These are phyloP conservation scores for Botrytis squamosa DNA, from an alignment of 2,329 filamentous ascomycete species.

Conservation along the genomic window DNA sequence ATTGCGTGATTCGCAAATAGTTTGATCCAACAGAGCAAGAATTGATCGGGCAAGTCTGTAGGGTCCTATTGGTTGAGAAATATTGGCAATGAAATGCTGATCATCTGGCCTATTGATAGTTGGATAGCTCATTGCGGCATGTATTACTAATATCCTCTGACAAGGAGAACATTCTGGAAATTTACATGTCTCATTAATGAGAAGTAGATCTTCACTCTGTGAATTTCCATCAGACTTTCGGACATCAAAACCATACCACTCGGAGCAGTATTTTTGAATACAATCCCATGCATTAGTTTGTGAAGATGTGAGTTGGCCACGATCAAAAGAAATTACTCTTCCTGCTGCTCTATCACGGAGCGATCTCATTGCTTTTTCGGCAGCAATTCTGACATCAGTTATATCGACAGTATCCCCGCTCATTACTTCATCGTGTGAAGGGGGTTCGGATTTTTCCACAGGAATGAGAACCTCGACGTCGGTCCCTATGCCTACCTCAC, in stretches of 20 bases:
- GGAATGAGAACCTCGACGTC: conserved; percentile 47
- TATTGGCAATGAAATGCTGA: conserved; percentile 22
- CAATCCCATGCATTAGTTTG: conserved; percentile 29
- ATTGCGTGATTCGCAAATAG: background rate
- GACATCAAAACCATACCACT: conserved; percentile 35
- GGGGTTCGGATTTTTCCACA: conserved; percentile 15
- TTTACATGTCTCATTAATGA: conserved; percentile 24
- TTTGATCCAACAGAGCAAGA: conserved; percentile 28
- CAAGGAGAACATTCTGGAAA: conserved; percentile 13
- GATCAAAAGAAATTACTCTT: conserved; percentile 28
- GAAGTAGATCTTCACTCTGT: conserved; percentile 19
- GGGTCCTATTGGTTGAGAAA: conserved; percentile 28
- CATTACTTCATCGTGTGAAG: background rate
- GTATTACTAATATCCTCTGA: conserved; percentile 29
- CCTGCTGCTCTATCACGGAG: conserved; percentile 25
- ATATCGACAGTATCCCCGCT: conserved; percentile 18
- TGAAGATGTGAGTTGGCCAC: conserved; percentile 16
- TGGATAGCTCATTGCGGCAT: conserved; percentile 25
- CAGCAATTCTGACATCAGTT: conserved; percentile 6
- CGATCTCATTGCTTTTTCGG: conserved; percentile 25
- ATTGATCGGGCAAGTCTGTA: conserved; percentile 32
- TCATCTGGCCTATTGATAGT: background rate
- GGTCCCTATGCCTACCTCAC: conserved; percentile 51
- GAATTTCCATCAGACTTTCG: conserved; percentile 3
- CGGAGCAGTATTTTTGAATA: conserved; percentile 32